These are phyloP conservation scores for Xylaria hypoxylon DNA, from an alignment of 2,329 filamentous ascomycete genomes.

Conservation along the genomic window DNA sequence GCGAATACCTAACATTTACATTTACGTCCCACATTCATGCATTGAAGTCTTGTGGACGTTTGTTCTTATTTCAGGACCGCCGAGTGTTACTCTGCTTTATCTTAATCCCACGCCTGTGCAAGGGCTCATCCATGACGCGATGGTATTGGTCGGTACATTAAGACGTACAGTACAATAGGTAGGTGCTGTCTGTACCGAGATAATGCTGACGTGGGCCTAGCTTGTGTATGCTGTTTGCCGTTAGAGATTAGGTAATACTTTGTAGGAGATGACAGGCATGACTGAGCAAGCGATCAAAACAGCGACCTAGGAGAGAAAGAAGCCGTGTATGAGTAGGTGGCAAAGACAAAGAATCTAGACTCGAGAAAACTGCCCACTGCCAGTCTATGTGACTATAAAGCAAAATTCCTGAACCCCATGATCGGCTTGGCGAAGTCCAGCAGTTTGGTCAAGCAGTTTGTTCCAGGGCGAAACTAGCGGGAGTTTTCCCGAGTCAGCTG, in stretches of 20 bases:
- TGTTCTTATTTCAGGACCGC: neutral
- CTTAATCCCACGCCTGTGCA: neutral
- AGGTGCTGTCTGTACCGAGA: neutral
- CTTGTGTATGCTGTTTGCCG: neutral
- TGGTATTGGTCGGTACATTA: no score
- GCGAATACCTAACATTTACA: neutral
- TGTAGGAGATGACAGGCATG: neutral
- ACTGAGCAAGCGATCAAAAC: neutral
- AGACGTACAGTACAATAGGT: no score
- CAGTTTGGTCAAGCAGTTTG: neutral
- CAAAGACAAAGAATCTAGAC: neutral
- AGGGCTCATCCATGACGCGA: neutral
- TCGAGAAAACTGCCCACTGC: neutral
- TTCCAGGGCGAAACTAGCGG: neutral
- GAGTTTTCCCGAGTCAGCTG: slow-evolving; percentile 8
- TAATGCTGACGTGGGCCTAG: neutral
- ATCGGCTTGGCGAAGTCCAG: neutral
- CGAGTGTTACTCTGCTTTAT: slow-evolving; percentile 2
- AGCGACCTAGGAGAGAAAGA: no score
- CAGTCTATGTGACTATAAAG: neutral
- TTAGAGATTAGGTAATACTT: neutral
- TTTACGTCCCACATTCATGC: neutral
- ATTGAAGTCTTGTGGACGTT: neutral
- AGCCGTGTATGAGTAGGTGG: no score
- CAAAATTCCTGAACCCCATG: no score